These are phyloP conservation scores for Xanthoconium purpureum DNA, from an alignment of 768 basidiomycete genomes.

Conservation along the genomic window DNA sequence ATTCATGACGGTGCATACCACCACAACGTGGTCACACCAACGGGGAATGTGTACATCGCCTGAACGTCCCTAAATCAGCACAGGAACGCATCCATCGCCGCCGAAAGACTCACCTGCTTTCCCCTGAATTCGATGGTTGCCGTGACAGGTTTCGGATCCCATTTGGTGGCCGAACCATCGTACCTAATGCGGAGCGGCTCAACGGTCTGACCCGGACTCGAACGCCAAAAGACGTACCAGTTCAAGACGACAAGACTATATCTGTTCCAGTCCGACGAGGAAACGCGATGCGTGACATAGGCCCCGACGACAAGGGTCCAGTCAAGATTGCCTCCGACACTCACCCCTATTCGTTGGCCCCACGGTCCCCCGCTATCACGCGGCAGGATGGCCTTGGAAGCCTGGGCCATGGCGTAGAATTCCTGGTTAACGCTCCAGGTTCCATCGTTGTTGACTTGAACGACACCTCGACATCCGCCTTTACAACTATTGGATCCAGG, in stretches of 20 bases:
- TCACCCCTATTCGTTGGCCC: conserved; percentile 64
- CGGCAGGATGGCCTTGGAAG: conserved; percentile 69
- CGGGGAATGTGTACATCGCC: conserved; percentile 76
- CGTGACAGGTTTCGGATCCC: conserved; percentile 52
- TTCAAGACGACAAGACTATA: conserved; percentile 76
- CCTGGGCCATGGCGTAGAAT: conserved; percentile 74
- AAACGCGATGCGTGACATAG: conserved; percentile 56
- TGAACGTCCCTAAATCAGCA: conserved; percentile 15
- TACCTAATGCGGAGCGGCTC: conserved; percentile 32
- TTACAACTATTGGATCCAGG: conserved; percentile 64
- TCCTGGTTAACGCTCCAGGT: conserved; percentile 70
- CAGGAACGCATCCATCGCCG: background rate
- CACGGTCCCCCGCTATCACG: conserved; percentile 66
- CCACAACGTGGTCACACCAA: conserved; percentile 62
- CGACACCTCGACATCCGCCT: conserved; percentile 64
- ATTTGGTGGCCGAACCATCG: conserved; percentile 46
- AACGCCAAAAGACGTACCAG: conserved; percentile 37
- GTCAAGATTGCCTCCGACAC: conserved; percentile 51
- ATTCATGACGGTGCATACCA: conserved; percentile 39
- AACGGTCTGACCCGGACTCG: background rate
- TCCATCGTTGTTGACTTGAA: conserved; percentile 62
- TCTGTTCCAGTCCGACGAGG: conserved; percentile 53
- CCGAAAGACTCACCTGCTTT: conserved; percentile 42
- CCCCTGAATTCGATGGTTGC: conserved; percentile 66
- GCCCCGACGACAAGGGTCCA: conserved; percentile 66